Percentiles rank a stretch among this genome's conserved stretches.
phyloP scores from a whole-genome alignment of 345 rosid genomes.

The Combretum micranthum region DNA sequence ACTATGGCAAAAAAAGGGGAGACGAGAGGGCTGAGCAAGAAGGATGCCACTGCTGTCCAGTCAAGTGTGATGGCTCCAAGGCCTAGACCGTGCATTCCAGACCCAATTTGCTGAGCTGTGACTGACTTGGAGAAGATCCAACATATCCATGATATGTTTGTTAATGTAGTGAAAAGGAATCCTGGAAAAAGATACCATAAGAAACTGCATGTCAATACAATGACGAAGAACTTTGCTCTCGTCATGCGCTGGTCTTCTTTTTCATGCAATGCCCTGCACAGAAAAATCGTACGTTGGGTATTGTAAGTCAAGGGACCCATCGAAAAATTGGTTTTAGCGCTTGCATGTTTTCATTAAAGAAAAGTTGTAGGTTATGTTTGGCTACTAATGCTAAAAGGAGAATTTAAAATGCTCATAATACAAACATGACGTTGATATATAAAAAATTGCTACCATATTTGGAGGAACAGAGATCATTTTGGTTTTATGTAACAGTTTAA shows the following conservation, averaged over 20 bases:
- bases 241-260: conserved; percentile 9
- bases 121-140: conserved; percentile 17
- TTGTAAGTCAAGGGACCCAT: background rate
- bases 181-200: conserved; percentile 11
- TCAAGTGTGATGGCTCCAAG: conserved; percentile 14
- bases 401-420: too few relatives aligned
- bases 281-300: background rate
- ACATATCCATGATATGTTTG: conserved; percentile 16
- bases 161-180: conserved; percentile 13
- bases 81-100: conserved; percentile 16
- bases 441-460: too few relatives aligned
- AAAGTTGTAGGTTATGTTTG: background rate
- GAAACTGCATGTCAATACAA: conserved; percentile 13
- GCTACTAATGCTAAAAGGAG: too few relatives aligned
- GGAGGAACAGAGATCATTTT: too few relatives aligned
- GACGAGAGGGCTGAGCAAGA: conserved; percentile 14
- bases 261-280: conserved; percentile 17
- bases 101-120: conserved; percentile 16
- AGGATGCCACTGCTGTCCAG: conserved; percentile 12
- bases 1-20: conserved; percentile 15
- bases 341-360: background rate
- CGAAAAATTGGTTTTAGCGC: background rate
- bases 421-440: too few relatives aligned
- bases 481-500: too few relatives aligned
- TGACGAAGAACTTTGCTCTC: conserved; percentile 14